Percentiles rank a stretch among this genome's conserved stretches.
Evolutionary conservation across 345 rosid genomes (phyloP).

Genomic region (Microcos paniculata): DNA sequence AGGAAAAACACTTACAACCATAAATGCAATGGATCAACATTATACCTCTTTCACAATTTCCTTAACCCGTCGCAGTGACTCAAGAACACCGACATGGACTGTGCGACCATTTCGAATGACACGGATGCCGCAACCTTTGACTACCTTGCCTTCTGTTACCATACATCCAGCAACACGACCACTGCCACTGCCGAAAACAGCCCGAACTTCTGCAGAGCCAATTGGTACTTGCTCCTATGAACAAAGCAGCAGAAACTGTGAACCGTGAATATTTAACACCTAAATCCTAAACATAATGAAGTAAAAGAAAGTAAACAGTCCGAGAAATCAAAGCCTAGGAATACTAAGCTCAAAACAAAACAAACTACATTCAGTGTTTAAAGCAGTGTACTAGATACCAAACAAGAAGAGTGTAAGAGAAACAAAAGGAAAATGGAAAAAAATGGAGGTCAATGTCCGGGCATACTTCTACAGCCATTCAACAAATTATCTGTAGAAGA

Average conservation of each 20-base stretch:
- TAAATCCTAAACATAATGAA: background rate
- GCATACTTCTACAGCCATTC: background rate
- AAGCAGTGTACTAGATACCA: background rate
- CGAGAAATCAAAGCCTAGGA: background rate
- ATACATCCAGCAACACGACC: slow-evolving; percentile 99
- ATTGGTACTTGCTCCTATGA: slow-evolving; percentile 75
- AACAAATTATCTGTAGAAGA: background rate
- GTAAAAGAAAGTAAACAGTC: background rate
- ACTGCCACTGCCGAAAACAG: slow-evolving; percentile 94
- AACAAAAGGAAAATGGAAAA: background rate
- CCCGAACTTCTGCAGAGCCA: slow-evolving; percentile 89
- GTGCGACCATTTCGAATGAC: slow-evolving; percentile 66
- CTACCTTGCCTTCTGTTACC: slow-evolving; percentile 85
- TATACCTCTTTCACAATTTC: slow-evolving; percentile 92
- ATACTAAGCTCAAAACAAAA: background rate
- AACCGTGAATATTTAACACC: background rate
- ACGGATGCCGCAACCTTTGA: slow-evolving; percentile 81
- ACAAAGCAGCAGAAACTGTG: slow-evolving; percentile 31
- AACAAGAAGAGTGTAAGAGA: background rate
- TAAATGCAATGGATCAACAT: background rate
- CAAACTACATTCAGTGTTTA: slow-evolving; percentile 7
- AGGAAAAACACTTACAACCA: background rate
- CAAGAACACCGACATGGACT: slow-evolving; percentile 68
- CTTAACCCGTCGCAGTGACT: slow-evolving; percentile 87
- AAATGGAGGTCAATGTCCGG: background rate